Evolutionary conservation across 2,329 filamentous ascomycete genomes (phyloP), one percentile per base, ranked within the genome.

Genomic region (Sporothrix sp.): DNA sequence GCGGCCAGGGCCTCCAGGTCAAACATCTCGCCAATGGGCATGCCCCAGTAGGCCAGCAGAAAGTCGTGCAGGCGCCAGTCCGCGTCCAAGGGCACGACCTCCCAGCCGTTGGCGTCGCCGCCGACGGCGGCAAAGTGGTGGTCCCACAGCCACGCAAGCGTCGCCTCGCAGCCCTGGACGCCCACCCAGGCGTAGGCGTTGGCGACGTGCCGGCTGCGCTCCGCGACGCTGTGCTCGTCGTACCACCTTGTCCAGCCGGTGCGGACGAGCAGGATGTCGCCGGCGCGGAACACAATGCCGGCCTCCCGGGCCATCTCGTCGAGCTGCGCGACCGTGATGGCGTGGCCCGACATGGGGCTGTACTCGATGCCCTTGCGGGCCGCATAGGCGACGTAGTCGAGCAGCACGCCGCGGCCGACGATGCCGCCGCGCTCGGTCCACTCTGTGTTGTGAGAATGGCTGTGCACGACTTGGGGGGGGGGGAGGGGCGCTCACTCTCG

Each of bases 121-220:
- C 75, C 80, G 1, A 84, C 81, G 1, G 77, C 79, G 0, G 82
- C 71, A 57, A 87, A 86, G 48, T 82, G 80, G 56, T 74, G 77
- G 59, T 87, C 80, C 68, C 85, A 83, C 52, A 87, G 55, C 82
- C 82, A 87, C 48, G 77, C 73, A 7, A 78, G 67, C 4, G 81
- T 73, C 39, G 73, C 73, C 43, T 76, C 65, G 2, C 59, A 60
- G 0, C 71, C 73, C 35, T 79, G 66, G 38, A 74, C 58, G 7
- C 75, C 65, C n/a, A 45, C 42, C 52, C 47, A 53, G 20, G 42
- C 36, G 10, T 25, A 48, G 67, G 58, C 4, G 68, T 50, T 38
- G 37, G 47, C 13, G 55, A 64, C 3, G 27, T 50, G 0, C 54
- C 67, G 68, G 7, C 55, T 60, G 9, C 68, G 58, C 9, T 66